Conservation (phyloP, 2,329 filamentous ascomycete genomes). For the Sarocladium strictum region DNA sequence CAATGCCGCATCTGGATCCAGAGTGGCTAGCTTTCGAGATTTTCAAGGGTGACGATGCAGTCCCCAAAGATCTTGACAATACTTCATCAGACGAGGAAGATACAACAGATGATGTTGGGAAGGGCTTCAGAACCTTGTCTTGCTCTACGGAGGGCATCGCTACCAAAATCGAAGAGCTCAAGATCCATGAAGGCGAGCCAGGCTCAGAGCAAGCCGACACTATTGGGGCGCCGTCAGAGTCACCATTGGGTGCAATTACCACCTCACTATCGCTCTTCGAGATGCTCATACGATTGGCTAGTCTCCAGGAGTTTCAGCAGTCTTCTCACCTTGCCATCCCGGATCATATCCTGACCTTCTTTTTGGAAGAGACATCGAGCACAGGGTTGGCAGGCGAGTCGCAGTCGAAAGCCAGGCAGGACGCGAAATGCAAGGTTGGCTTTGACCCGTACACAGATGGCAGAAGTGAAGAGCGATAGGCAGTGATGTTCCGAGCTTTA, state of each 20-base stretch:
- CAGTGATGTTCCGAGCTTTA: too few relatives aligned
- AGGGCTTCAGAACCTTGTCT: not conserved
- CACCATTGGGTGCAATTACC: constrained; percentile 45
- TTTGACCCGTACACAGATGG: constrained; percentile 53
- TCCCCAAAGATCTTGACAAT: constrained; percentile 12
- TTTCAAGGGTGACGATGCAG: constrained; percentile 57
- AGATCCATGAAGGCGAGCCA: not conserved
- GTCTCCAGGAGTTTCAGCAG: constrained; percentile 89
- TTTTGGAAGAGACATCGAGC: constrained; percentile 59
- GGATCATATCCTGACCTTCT: constrained; percentile 85
- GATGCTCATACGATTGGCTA: constrained; percentile 78
- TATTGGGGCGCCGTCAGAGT: constrained; percentile 22
- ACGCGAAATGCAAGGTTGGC: constrained; percentile 43
- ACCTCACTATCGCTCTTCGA: constrained; percentile 71
- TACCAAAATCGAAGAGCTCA: not conserved
- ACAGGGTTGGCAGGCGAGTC: constrained; percentile 42
- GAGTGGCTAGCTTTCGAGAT: constrained; percentile 93
- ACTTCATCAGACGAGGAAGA: not conserved
- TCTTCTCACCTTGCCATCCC: constrained; percentile 82
- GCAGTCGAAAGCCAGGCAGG: constrained; percentile 32
- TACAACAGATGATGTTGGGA: not conserved
- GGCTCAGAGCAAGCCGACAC: not conserved
- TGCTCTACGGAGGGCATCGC: not conserved
- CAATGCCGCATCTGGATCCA: constrained; percentile 59
- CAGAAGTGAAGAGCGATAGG: too few relatives aligned